Percentiles rank a stretch among this genome's conserved stretches.
Conservation (phyloP, 1,284 basidiomycete genomes). For the Porphyrellus sp. region DNA sequence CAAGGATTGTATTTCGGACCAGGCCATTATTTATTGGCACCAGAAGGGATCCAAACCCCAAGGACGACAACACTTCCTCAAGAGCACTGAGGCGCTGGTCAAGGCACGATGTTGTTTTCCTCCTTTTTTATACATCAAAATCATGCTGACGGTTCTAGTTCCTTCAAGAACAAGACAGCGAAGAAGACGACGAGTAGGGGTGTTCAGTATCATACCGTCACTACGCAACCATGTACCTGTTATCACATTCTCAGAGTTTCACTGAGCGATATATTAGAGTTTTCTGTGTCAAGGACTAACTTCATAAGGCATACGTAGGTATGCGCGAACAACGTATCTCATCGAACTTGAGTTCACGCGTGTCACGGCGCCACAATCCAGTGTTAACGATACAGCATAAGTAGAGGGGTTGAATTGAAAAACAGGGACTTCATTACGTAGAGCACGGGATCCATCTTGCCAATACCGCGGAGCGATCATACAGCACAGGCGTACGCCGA, state of each 20-base stretch:
- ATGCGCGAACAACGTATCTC: conserved; percentile 3
- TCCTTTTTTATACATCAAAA: conserved; percentile 7
- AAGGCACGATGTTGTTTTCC: conserved; percentile 56
- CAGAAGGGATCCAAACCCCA: conserved; percentile 95
- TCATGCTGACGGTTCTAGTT: conserved; percentile 46
- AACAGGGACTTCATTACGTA: conserved; percentile 2
- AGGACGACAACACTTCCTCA: conserved; percentile 92
- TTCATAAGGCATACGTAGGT: conserved; percentile 1
- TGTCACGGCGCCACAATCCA: neutral
- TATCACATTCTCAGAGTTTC: conserved; percentile 18
- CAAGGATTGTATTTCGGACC: conserved; percentile 90
- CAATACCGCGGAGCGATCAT: conserved; percentile 12
- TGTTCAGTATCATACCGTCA: neutral
- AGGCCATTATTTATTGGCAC: conserved; percentile 97
- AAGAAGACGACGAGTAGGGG: conserved; percentile 61
- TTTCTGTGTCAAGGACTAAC: neutral
- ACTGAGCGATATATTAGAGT: conserved; percentile 16
- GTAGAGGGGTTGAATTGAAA: neutral
- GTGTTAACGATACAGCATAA: conserved; percentile 9
- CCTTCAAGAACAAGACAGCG: conserved; percentile 75
- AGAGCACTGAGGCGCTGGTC: conserved; percentile 83
- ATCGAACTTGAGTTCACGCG: neutral
- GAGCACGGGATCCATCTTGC: conserved; percentile 1
- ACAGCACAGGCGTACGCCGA: conserved; percentile 17
- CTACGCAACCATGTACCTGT: conserved; percentile 18